These are phyloP conservation scores for Trypanosoma cruzi DNA, from an alignment of 208 protist genomes.

Conservation along the genomic window DNA sequence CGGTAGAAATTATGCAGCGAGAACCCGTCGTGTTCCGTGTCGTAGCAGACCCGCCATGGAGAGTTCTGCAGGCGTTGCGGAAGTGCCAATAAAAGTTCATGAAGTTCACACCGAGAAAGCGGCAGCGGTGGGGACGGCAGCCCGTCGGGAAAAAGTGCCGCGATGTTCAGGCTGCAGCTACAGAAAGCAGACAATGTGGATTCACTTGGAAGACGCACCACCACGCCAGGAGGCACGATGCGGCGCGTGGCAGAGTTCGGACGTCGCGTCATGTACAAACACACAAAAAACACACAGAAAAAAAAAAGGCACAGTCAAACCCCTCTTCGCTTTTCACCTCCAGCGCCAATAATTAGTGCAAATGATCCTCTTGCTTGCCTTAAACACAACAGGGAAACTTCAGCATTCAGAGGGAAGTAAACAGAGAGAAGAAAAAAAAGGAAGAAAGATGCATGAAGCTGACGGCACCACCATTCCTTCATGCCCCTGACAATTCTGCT, in stretches of 20 bases:
- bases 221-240: constrained; percentile 7
- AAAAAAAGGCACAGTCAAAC: constrained; percentile 4
- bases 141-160: constrained; percentile 17
- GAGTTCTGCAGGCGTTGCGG: constrained; percentile 47
- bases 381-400: too few species aligned
- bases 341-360: too few species aligned
- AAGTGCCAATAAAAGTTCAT: constrained; percentile 49
- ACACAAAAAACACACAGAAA: constrained; percentile 29
- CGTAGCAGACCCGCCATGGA: constrained; percentile 58
- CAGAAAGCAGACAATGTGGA: background rate
- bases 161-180: constrained; percentile 17
- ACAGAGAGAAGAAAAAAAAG: too few species aligned
- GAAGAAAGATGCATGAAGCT: too few species aligned
- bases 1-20: constrained; percentile 60
- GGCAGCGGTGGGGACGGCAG: constrained; percentile 26
- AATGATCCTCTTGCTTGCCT: too few species aligned
- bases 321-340: too few species aligned
- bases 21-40: constrained; percentile 57
- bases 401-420: too few species aligned
- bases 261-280: constrained; percentile 14
- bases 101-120: constrained; percentile 49
- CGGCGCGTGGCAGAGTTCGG: background rate
- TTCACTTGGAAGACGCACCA: background rate
- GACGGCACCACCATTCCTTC: background rate
- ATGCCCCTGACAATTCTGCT: background rate